These are phyloP conservation scores for Boletus albobrunnescens DNA, from an alignment of 1,284 basidiomycete genomes.

Conservation along the genomic window DNA sequence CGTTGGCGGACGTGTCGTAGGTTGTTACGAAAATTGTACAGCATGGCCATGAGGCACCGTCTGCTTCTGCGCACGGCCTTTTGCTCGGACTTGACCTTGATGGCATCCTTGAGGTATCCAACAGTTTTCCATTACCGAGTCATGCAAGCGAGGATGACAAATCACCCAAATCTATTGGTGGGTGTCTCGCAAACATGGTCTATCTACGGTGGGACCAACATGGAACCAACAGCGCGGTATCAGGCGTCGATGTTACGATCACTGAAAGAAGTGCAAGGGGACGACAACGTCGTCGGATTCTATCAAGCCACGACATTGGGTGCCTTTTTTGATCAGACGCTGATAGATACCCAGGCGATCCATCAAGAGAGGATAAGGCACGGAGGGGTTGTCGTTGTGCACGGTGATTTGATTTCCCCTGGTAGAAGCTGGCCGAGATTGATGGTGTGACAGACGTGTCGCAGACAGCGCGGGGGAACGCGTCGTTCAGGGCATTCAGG, in stretches of 20 bases:
- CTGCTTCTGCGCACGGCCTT: conserved; percentile 74
- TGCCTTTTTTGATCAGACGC: conserved; percentile 88
- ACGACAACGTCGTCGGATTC: conserved; percentile 94
- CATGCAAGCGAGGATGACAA: conserved; percentile 69
- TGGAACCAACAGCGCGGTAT: conserved; percentile 59
- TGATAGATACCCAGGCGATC: conserved; percentile 85
- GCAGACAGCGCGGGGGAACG: conserved; percentile 79
- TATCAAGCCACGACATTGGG: conserved; percentile 91
- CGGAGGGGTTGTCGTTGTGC: conserved; percentile 85
- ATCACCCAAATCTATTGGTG: conserved; percentile 66
- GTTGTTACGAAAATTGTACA: conserved; percentile 93
- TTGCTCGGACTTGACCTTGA: conserved; percentile 90
- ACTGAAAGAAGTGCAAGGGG: conserved; percentile 87
- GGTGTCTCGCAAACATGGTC: conserved; percentile 28
- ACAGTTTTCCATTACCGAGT: conserved; percentile 85
- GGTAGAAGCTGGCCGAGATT: conserved; percentile 2
- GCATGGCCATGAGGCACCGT: conserved; percentile 67
- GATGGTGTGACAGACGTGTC: conserved; percentile 52
- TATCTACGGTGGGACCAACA: conserved; percentile 4
- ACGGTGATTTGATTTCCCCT: conserved; percentile 52
- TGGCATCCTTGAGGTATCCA: conserved; percentile 87
- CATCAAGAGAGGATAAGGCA: conserved; percentile 78
- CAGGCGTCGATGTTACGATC: conserved; percentile 84
- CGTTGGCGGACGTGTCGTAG: conserved; percentile 40
- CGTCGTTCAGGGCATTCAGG: conserved; percentile 89